Percentiles rank a stretch among this genome's conserved stretches.
Evolutionary conservation across 108 stramenopile genomes (phyloP).

Genomic region (Stephanodiscus triporus): DNA sequence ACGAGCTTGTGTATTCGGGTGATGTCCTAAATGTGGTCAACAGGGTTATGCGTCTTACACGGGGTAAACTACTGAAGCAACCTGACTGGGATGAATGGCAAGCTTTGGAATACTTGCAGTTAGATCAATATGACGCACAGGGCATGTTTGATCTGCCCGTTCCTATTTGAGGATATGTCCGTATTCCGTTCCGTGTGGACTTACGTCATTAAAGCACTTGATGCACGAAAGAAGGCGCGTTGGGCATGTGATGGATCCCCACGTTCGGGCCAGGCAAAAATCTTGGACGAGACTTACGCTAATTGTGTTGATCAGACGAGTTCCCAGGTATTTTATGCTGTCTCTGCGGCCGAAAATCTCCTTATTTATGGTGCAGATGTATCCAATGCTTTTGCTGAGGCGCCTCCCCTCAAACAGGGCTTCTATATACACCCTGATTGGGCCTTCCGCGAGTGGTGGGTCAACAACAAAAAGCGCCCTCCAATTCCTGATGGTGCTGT

Average conservation of each 20-base stretch:
- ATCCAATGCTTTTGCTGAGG: slow-evolving; percentile 35
- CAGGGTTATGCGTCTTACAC: not conserved
- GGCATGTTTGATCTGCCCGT: slow-evolving; percentile 5
- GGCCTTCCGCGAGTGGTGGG: too few relatives aligned
- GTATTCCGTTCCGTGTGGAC: slow-evolving; percentile 1
- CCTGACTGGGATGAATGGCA: slow-evolving; percentile 1
- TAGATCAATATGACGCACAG: slow-evolving; percentile 15
- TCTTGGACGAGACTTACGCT: not conserved
- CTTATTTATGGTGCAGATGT: slow-evolving; percentile 36
- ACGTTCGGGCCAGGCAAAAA: not conserved
- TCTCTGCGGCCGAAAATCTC: not conserved
- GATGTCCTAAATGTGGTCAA: not conserved
- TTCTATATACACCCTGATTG: too few relatives aligned
- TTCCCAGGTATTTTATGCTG: slow-evolving; percentile 28
- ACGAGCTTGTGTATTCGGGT: not conserved
- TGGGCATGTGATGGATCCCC: not conserved
- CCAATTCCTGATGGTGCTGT: too few relatives aligned
- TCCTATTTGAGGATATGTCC: not conserved
- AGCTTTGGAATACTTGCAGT: slow-evolving; percentile 1
- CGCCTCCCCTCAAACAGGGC: too few relatives aligned
- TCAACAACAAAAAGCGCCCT: too few relatives aligned
- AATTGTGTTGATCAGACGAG: slow-evolving; percentile 28
- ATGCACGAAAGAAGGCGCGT: slow-evolving; percentile 1
- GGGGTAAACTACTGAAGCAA: not conserved
- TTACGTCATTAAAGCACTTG: not conserved